Evolutionary conservation across 495 filamentous ascomycete species (phyloP).

Genomic region (Penicillium paxilli): DNA sequence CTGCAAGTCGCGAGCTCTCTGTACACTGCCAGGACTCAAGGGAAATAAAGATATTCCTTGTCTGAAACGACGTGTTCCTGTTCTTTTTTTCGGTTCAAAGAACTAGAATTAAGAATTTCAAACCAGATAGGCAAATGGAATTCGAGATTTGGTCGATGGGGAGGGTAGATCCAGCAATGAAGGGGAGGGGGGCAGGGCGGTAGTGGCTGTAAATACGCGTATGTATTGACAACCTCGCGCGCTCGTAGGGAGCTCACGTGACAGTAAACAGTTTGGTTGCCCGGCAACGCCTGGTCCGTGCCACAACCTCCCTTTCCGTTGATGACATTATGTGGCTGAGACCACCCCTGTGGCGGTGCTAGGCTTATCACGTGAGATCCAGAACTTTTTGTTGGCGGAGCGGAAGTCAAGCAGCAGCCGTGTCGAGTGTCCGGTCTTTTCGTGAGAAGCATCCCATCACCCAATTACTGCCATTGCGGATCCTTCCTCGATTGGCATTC

Average conservation of each 20-base stretch:
- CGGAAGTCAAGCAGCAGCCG: background rate
- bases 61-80: background rate
- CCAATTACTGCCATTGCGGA: background rate
- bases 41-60: constrained; percentile 6
- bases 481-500: background rate
- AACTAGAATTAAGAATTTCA: constrained; percentile 4
- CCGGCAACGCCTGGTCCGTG: constrained; percentile 9
- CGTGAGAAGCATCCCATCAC: background rate
- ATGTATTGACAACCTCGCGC: background rate
- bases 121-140: constrained; percentile 11
- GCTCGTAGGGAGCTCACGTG: background rate
- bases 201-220: constrained; percentile 22
- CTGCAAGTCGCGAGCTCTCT: constrained; percentile 32
- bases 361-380: constrained; percentile 13
- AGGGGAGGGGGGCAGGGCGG: constrained; percentile 21
- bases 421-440: background rate
- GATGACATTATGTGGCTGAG: no score
- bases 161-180: constrained; percentile 27
- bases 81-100: background rate
- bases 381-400: constrained; percentile 23
- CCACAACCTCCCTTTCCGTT: no score
- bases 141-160: constrained; percentile 3
- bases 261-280: constrained; percentile 10
- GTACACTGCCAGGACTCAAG: constrained; percentile 16
- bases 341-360: background rate